Percentiles rank a stretch among this genome's conserved stretches.
These are phyloP conservation scores for Xylariomycetidae sp. DNA, from an alignment of 2,329 filamentous ascomycete genomes.

Conservation along the genomic window DNA sequence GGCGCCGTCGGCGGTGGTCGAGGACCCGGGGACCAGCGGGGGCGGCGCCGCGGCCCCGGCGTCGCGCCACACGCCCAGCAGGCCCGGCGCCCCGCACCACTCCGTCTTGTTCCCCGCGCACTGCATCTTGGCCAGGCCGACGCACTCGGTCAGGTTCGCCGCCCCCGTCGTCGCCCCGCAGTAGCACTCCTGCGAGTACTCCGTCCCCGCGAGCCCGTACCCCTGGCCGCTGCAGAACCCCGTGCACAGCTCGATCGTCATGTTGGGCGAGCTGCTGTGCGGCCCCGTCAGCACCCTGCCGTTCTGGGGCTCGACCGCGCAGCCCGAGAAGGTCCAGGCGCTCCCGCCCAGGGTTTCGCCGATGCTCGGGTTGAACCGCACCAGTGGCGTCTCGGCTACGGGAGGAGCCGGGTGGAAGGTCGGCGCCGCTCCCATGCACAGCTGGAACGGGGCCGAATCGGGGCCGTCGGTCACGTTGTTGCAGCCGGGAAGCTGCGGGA, in stretches of 20 bases:
- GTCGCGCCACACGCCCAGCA: constrained; percentile 13
- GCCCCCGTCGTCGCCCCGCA: constrained; percentile 9
- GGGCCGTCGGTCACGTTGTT: constrained; percentile 34
- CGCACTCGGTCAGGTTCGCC: constrained; percentile 4
- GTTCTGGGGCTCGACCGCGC: constrained; percentile 27
- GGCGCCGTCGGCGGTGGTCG: constrained; percentile 1
- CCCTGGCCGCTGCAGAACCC: constrained; percentile 8
- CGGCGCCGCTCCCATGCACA: constrained; percentile 7
- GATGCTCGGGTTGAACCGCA: constrained; percentile 6
- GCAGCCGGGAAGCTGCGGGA: constrained; percentile 45
- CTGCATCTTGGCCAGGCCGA: constrained; percentile 4
- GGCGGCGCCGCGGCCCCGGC: background rate
- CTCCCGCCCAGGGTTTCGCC: constrained; percentile 6
- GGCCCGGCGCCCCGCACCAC: constrained; percentile 9
- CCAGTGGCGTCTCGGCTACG: constrained; percentile 1
- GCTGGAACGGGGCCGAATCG: constrained; percentile 5
- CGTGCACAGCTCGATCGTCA: constrained; percentile 16
- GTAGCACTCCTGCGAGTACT: constrained; percentile 14
- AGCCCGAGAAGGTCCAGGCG: constrained; percentile 44
- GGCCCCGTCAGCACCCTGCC: constrained; percentile 3
- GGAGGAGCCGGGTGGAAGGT: constrained; percentile 2
- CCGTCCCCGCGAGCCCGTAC: constrained; percentile 10
- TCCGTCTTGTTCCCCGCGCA: constrained; percentile 12
- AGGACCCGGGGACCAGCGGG: background rate
- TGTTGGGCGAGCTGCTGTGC: constrained; percentile 2